Percentiles rank a stretch among this genome's conserved stretches.
These are phyloP conservation scores for Dictyostelium purpureum DNA, from an alignment of 78 protist species.

Conservation along the genomic window DNA sequence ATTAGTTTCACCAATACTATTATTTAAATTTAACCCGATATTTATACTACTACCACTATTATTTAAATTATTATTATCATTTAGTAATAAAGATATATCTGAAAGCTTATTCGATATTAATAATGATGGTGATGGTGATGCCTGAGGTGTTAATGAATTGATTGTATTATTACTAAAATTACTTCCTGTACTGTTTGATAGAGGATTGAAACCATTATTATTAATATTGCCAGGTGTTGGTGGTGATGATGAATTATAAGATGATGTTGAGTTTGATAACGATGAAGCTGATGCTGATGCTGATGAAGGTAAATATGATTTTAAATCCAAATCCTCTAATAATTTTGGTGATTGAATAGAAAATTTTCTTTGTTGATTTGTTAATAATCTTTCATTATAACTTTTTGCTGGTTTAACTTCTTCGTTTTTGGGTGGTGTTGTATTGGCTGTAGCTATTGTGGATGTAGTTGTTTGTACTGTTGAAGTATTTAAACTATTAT, in stretches of 20 bases:
- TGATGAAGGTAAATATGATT: neutral
- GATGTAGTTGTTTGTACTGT: no score
- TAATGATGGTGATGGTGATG: neutral
- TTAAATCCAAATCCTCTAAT: neutral
- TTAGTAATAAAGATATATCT: neutral
- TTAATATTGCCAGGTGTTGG: neutral
- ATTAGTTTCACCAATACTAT: neutral
- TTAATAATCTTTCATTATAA: constrained; percentile 2
- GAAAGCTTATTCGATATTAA: neutral
- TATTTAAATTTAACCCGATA: no score
- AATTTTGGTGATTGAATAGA: neutral
- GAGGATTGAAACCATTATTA: neutral
- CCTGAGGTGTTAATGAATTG: neutral
- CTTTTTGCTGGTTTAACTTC: no score
- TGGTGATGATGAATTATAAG: neutral
- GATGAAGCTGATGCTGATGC: neutral
- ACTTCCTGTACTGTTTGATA: neutral
- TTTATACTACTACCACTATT: neutral
- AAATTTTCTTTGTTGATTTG: constrained; percentile 4
- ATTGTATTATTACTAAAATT: neutral
- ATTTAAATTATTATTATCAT: neutral
- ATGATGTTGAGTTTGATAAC: neutral
- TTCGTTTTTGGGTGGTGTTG: no score
- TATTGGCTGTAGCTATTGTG: neutral
- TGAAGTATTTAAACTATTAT: no score